A percentile compares a stretch with the other conserved stretches of the same genome.
Evolutionary conservation across 2,329 filamentous ascomycete species (phyloP).

Genomic region (Celoporthe dispersa): DNA sequence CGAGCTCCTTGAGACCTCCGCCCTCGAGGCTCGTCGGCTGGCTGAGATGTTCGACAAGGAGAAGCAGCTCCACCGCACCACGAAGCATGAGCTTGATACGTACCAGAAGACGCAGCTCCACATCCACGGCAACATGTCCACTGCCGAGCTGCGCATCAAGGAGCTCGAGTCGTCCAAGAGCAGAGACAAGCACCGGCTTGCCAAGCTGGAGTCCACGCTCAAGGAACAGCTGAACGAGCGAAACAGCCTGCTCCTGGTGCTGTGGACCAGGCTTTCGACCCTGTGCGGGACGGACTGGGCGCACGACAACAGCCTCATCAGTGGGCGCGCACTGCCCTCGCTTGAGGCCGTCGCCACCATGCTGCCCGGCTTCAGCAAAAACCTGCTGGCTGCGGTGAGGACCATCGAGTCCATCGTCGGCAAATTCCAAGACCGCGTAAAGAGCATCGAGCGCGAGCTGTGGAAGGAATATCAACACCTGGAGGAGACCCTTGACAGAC

Average conservation of each 20-base stretch:
- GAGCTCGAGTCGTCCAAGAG: constrained; percentile 83
- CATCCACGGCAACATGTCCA: constrained; percentile 81
- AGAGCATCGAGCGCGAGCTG: constrained; percentile 85
- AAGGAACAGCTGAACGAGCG: constrained; percentile 88
- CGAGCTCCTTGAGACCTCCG: constrained; percentile 83
- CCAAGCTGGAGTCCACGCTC: constrained; percentile 76
- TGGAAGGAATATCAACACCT: constrained; percentile 88
- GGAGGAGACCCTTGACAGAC: constrained; percentile 77
- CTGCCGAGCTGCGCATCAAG: constrained; percentile 80
- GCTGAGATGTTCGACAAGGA: constrained; percentile 92
- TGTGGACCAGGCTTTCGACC: constrained; percentile 87
- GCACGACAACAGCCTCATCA: constrained; percentile 85
- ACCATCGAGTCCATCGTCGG: constrained; percentile 80
- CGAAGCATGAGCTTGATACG: constrained; percentile 85
- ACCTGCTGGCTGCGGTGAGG: constrained; percentile 84
- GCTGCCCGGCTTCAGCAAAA: constrained; percentile 86
- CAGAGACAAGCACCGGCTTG: constrained; percentile 77
- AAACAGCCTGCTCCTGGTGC: constrained; percentile 82
- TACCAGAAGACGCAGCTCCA: constrained; percentile 87
- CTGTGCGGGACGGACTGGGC: constrained; percentile 93
- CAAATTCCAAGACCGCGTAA: constrained; percentile 79
- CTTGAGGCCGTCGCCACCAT: constrained; percentile 85
- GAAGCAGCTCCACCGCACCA: constrained; percentile 79
- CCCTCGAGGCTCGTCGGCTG: constrained; percentile 82
- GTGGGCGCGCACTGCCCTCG: constrained; percentile 80